Evolutionary conservation across 495 filamentous ascomycete species (phyloP), one percentile per base, ranked within the genome.

Genomic region (Hypoxylon fragiforme): DNA sequence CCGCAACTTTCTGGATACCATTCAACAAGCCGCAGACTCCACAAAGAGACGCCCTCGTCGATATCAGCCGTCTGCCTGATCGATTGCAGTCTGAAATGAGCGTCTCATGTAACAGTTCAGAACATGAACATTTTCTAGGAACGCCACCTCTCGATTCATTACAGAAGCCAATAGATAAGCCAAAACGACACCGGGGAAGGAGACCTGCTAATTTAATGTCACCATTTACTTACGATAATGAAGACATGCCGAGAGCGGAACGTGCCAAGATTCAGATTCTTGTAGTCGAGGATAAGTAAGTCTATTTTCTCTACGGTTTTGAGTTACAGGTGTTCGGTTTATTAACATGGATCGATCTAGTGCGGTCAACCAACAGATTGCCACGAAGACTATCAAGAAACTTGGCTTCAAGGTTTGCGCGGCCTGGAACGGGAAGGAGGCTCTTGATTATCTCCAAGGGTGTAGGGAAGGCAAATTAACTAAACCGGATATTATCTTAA

Each of bases 201-300:
- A 63, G 65, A 16, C 68, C 72, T 2, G 50, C 63, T 18, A 73
- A 63, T 45, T 46, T 63, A 4, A 44, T 68, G 16, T 44, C 67
- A 1, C 57, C 56, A 2, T 50, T 59, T n/a, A 51, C 52, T 1
- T 37, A 35, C 13, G 61, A 65, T 0, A 68, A 72, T 14, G 58
- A 73, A 0, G 77, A 79, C 9, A 62, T 78, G 0, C 59, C 73
- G 3, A 47, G 60, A 13, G 60, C 66, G 3, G 79, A 83, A 40
- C 73, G 87, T 20, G 70, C 74, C 46, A 80, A 77, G 18, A 74
- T 81, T 28, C 77, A 85, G 40, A 68, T 90, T 20, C 67, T 90
- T n/a, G 77, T 92, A 2, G 90, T 90, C 2, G 89, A 94, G 66
- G 89, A 92, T 69, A 92, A 91, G 74, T 81, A 63, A 70, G 60